A percentile compares a stretch with the other conserved stretches of the same genome.
phyloP scores from a whole-genome alignment of 169 alveolate genomes.

The Plasmodium coatneyi region DNA sequence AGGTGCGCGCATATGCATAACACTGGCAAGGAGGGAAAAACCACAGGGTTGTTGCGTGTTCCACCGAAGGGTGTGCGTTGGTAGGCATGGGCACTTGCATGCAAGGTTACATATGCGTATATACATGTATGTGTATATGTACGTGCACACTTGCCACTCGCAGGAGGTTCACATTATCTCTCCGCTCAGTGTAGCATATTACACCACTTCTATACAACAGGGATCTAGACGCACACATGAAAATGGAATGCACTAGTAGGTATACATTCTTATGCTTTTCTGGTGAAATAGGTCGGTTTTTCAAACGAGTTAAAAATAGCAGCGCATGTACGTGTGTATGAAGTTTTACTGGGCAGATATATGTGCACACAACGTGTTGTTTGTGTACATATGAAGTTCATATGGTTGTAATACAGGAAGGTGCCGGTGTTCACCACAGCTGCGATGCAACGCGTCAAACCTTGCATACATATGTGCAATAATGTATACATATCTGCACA shows the following conservation, averaged over 20 bases:
- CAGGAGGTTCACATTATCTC: neutral
- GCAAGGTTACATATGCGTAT: neutral
- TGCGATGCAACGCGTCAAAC: too few species aligned
- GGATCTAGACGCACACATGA: neutral
- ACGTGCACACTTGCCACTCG: neutral
- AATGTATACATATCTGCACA: conserved; percentile 2
- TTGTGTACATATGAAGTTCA: neutral
- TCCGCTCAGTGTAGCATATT: neutral
- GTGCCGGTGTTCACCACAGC: too few species aligned
- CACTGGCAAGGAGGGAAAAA: neutral
- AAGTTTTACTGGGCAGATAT: neutral
- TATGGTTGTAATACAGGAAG: too few species aligned
- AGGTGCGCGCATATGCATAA: neutral
- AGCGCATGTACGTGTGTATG: neutral
- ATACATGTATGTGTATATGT: neutral
- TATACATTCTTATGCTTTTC: neutral
- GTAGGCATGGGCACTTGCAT: neutral
- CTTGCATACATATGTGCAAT: neutral
- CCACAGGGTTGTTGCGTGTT: neutral
- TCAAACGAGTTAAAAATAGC: conserved; percentile 1
- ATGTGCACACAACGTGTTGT: neutral
- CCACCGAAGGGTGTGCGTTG: neutral
- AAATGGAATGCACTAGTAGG: neutral
- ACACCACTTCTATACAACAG: neutral
- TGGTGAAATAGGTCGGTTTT: neutral